These are phyloP conservation scores for Macrocybe gigantea DNA, from an alignment of 768 basidiomycete species.

Conservation along the genomic window DNA sequence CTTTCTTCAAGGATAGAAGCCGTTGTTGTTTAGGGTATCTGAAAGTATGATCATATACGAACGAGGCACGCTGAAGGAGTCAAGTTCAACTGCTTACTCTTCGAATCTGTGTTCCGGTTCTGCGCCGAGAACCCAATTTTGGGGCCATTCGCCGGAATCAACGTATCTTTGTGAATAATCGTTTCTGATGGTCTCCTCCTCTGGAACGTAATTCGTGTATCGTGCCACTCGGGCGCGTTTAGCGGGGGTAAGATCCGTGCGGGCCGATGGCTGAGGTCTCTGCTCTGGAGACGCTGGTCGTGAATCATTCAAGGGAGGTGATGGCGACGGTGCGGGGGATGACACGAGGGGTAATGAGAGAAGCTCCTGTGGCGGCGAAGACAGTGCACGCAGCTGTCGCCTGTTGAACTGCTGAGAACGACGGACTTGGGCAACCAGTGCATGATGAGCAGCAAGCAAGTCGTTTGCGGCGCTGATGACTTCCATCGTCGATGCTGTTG, in stretches of 20 bases:
- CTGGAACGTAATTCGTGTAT: constrained; percentile 80
- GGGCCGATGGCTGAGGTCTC: constrained; percentile 26
- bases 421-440: constrained; percentile 52
- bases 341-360: constrained; percentile 53
- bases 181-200: constrained; percentile 95
- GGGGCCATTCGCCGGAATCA: constrained; percentile 88
- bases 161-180: constrained; percentile 92
- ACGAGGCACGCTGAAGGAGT: not conserved
- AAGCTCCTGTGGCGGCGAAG: constrained; percentile 50
- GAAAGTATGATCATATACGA: not conserved
- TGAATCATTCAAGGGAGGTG: constrained; percentile 42
- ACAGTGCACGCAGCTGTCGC: constrained; percentile 47
- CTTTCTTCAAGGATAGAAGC: constrained; percentile 77
- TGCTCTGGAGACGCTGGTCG: constrained; percentile 40
- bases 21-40: constrained; percentile 95
- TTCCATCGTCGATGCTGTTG: constrained; percentile 32
- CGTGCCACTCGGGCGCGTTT: constrained; percentile 68
- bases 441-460: constrained; percentile 54
- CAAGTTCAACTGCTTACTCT: constrained; percentile 62
- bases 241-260: constrained; percentile 47
- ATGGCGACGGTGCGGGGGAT: constrained; percentile 47
- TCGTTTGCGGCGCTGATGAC: constrained; percentile 58
- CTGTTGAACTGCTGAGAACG: constrained; percentile 51
- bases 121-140: constrained; percentile 88
- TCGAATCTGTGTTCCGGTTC: constrained; percentile 85